Base-by-base conservation (phyloP, 1,284 basidiomycete species). In the Neonothopanus nambi region DNA sequence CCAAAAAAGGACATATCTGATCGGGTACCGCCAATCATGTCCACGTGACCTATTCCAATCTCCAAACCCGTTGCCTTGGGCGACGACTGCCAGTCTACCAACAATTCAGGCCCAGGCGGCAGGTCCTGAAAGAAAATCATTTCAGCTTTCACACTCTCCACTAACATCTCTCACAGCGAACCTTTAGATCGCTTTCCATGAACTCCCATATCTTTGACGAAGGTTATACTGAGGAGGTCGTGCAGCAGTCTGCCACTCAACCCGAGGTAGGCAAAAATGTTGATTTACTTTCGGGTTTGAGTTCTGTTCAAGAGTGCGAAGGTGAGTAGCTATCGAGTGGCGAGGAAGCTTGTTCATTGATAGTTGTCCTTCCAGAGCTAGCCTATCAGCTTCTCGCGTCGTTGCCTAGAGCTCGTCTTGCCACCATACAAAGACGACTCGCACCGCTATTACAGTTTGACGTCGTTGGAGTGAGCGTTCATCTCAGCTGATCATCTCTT, bases 371-470 rank as follows among this genome's bases (percentile, higher is more conserved):
- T 33, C 15, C 57, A 90, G 87, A 89, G 56, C 69, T 88, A 42
- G 84, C 79, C 11, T 85, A 79, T 60, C 73, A 74, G 35, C 69
- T 91, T 8, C 68, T 91, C 24, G 75, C 78, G 11, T 82, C 82
- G 17, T 71, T 91, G n/a, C 82, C 88, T 5, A 74, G 85, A 55
- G 79, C 85, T 23, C 80, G 81, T 48, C 71, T 91, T 35, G 85
- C 85, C 9, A 76, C 75, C 3, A 73, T 93, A 36, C 88, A 90
- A 62, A 74, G 80, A 23, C 76, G 79, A 54, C 80, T 93, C 46
- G 77, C 79, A 3, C 82, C 84, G 15, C 75, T 88, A 56, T 70
- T 93, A 44, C 87, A 91, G 64, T 82, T 91, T 56, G 91, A 93
- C 67, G 80, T 93, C 51, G 77, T 93, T 36, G 87, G 85, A 18